Evolutionary conservation across 257 asterid genomes (phyloP).

Genomic region (Galeopsis tetrahit): DNA sequence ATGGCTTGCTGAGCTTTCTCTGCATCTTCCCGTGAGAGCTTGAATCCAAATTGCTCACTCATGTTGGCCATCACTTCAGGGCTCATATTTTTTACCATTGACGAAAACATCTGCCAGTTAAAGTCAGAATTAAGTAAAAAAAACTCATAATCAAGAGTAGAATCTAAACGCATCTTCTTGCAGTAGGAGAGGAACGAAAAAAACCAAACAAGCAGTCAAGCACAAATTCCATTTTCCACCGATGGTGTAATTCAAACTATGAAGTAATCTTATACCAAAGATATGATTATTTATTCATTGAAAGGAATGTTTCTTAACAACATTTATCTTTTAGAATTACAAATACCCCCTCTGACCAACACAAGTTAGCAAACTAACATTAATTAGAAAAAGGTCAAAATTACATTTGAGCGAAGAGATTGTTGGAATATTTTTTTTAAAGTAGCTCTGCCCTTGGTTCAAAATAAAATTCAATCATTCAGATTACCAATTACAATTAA

Average conservation of each 20-base stretch:
- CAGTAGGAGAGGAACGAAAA: conserved; percentile 11
- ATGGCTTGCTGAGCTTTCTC: conserved; percentile 98
- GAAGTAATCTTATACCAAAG: background rate
- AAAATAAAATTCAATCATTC: background rate
- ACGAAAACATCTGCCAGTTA: conserved; percentile 80
- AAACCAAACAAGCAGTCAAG: background rate
- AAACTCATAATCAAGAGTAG: conserved; percentile 22
- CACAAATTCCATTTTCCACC: background rate
- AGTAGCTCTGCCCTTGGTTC: background rate
- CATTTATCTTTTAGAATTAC: background rate
- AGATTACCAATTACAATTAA: background rate
- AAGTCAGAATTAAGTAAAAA: background rate
- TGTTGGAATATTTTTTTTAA: background rate
- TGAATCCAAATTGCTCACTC: conserved; percentile 91
- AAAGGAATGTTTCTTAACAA: background rate
- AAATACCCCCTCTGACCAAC: background rate
- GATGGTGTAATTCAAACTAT: conserved; percentile 1
- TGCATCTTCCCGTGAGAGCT: conserved; percentile 95
- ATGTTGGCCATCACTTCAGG: conserved; percentile 97
- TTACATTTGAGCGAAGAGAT: background rate
- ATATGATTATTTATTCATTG: background rate
- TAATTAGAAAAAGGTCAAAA: background rate
- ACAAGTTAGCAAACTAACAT: background rate
- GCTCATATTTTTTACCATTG: conserved; percentile 86
- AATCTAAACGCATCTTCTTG: conserved; percentile 17